These are phyloP conservation scores for Phytophthora multivora DNA, from an alignment of 352 stramenopile genomes.

Conservation along the genomic window DNA sequence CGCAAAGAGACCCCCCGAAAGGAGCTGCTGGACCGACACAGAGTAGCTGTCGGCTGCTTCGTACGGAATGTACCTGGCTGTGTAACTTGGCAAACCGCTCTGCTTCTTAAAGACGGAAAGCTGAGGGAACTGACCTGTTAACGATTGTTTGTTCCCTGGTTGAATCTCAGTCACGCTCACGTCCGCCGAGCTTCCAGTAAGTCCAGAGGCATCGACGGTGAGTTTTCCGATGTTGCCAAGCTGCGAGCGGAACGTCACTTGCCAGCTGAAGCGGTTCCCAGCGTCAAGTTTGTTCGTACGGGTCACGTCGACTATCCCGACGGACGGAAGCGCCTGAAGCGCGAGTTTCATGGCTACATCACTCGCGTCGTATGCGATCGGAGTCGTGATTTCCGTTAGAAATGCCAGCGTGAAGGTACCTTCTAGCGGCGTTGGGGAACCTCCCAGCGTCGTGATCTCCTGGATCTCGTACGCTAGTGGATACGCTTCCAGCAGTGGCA, in stretches of 20 bases:
- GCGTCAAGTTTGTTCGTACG: conserved; percentile 66
- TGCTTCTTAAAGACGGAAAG: conserved; percentile 91
- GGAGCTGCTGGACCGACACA: conserved; percentile 91
- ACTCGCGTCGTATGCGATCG: conserved; percentile 89
- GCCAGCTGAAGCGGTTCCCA: conserved; percentile 91
- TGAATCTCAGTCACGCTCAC: conserved; percentile 73
- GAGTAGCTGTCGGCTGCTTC: conserved; percentile 75
- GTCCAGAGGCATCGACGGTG: conserved; percentile 35
- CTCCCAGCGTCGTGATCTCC: conserved; percentile 89
- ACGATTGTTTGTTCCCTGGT: conserved; percentile 59
- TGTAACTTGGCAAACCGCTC: conserved; percentile 93
- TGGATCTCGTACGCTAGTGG: conserved; percentile 94
- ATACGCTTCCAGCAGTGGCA: conserved; percentile 88
- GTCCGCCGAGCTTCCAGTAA: conserved; percentile 64
- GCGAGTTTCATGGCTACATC: conserved; percentile 85
- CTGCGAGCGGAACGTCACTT: conserved; percentile 93
- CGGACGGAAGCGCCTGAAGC: conserved; percentile 85
- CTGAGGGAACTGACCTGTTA: conserved; percentile 80
- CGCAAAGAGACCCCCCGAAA: conserved; percentile 87
- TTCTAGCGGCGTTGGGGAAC: conserved; percentile 92
- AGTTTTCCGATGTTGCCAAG: conserved; percentile 83
- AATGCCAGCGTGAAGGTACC: conserved; percentile 91
- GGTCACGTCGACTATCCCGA: conserved; percentile 92
- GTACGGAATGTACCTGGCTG: conserved; percentile 85
- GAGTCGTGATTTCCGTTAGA: conserved; percentile 64